Base-by-base conservation (phyloP, 1,139 yeast species). In the Saccharomyces hybrid region DNA sequence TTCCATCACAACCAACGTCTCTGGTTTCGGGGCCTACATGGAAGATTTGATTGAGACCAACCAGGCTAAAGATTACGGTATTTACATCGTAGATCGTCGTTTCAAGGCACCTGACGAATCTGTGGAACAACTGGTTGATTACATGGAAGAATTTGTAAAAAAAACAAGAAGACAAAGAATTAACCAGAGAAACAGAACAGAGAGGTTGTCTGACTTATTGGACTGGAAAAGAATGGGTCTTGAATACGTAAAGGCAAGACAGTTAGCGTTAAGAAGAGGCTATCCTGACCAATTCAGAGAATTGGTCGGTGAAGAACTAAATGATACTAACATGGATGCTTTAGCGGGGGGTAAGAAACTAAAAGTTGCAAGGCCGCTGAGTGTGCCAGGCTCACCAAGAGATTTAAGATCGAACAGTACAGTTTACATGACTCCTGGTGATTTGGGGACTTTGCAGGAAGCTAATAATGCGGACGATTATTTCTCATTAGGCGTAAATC, bases 211-310 rank as follows among this genome's bases (percentile, higher is more conserved):
- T 54, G 98, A 91, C 68, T 76, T 91, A 63, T 79, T 91, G 59
- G 98, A 91, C 74, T 91, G 98, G 98, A 88, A 88, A 73, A 81
- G 97, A 66, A 90, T 91, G 97, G 98, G 98, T 0, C 78, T 91
- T 55, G 98, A 91, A 73, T 91, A 91, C 72, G 82, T 88, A 67
- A 91, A 91, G 75, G 97, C 97, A 20, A 83, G 98, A 66, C 91
- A 88, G 68, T 78, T 91, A 65, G 88, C 96, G 0, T 78, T 91
- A 67, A 86, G 90, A 70, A 80, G 98, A 64, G 97, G 97, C 1
- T 91, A 91, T 69, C 97, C 98, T 42, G 88, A 86, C 63, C 79
- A 86, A 63, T 90, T 88, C 73, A 76, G 78, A 63, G 80, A 79
- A 58, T 78, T 80, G 1, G 78, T 61, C 26, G 68, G 66, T 20